Conservation (phyloP, 2,329 filamentous ascomycete species). For the Paecilomyces formosus region DNA sequence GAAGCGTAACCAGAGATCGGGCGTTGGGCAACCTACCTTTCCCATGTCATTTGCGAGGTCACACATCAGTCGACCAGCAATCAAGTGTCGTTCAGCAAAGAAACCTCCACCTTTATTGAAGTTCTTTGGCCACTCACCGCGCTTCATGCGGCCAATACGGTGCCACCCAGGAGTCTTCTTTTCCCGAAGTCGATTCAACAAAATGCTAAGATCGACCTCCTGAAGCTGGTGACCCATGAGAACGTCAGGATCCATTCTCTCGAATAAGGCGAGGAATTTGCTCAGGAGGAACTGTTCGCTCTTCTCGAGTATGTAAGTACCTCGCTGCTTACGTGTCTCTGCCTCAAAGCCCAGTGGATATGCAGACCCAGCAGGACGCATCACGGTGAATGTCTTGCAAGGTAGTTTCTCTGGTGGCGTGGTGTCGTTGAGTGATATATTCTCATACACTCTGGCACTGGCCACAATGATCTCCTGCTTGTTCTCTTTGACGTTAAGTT, state of each 20-base stretch:
- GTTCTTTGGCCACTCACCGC: conserved; percentile 76
- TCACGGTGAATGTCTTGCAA: conserved; percentile 83
- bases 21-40: conserved; percentile 47
- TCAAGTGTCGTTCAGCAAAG: conserved; percentile 84
- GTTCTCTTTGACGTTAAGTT: conserved; percentile 84
- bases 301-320: conserved; percentile 72
- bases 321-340: conserved; percentile 64
- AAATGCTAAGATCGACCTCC: conserved; percentile 88
- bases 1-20: conserved; percentile 2
- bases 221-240: conserved; percentile 93
- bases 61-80: conserved; percentile 82
- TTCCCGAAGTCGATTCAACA: conserved; percentile 78
- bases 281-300: conserved; percentile 78
- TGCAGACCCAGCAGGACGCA: conserved; percentile 66
- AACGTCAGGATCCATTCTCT: conserved; percentile 85
- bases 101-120: conserved; percentile 82
- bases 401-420: conserved; percentile 82
- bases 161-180: conserved; percentile 94
- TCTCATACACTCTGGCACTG: conserved; percentile 87
- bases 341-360: conserved; percentile 86
- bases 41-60: conserved; percentile 94
- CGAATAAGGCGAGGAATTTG: conserved; percentile 82
- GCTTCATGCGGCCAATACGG: conserved; percentile 77
- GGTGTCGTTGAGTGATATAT: conserved; percentile 78
- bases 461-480: conserved; percentile 93